Base-by-base conservation (phyloP, 2,329 filamentous ascomycete species). In the Exophiala spinifera region DNA sequence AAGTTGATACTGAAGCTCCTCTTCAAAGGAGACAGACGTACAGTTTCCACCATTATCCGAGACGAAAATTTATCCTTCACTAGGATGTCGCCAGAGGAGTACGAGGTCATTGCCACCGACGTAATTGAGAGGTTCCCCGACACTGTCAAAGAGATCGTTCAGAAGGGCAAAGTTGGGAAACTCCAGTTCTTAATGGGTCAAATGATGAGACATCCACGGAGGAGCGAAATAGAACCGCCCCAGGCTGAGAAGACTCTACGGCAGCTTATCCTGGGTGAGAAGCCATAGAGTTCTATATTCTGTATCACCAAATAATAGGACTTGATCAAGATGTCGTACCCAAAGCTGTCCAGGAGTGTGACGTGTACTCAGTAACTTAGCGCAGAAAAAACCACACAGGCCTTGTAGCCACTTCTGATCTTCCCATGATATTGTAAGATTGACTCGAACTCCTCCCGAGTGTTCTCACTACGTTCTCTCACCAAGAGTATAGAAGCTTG, bases 101-200 rank as follows among this genome's bases (percentile, higher is more conserved):
- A 87, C 63, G 59, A 76, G 2, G 67, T 68, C 0, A 66, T 87
- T 47, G 84, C 83, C 0, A 69, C 75, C 44, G 68, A 68, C 2
- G 72, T 85, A 11, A 71, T 87, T 46, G 69, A 73, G 1, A 73
- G 76, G 53, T 82, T 84, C 56, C 74, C 75, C 1, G 73, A 79
- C 34, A 79, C 84, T 71, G 82, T 84, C 1, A 72, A 76, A 50
- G 79, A 83, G 49, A 83, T 87, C 46, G 72, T 77, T 39, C 72
- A 76, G 44, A 83, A 81, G 64, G 78, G 79, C 0, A 82, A 86
- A 60, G 72, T 74, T 25, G 82, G 83, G n/a, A 88, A 88, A 68
- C 67, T 86, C 5, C 83, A 82, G 63, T 88, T 80, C 74, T 80
- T 88, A 62, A 79, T 88, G 13, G 85, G 85, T 10, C 81, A 86